Evolutionary conservation across 176 grass and related monocot species (phyloP).

Genomic region (Oryza brachyantha): DNA sequence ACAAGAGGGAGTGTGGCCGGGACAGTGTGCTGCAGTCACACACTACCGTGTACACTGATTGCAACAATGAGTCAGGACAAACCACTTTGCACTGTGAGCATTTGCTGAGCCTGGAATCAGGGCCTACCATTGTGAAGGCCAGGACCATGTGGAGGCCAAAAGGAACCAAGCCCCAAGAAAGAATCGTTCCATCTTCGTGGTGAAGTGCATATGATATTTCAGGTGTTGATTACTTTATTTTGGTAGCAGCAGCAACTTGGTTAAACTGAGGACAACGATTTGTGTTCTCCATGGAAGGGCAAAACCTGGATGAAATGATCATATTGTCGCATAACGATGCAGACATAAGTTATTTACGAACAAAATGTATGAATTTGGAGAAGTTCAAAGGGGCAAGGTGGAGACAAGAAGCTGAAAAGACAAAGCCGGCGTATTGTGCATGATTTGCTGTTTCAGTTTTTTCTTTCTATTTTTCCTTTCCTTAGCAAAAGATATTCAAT

Average conservation of each 20-base stretch:
- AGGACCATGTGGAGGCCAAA: conserved; percentile 77
- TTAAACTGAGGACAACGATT: not conserved
- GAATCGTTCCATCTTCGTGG: conserved; percentile 6
- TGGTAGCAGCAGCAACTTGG: not conserved
- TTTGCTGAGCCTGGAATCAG: conserved; percentile 76
- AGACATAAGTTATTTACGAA: not conserved
- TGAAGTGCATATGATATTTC: conserved; percentile 26
- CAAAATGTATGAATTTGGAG: conserved; percentile 23
- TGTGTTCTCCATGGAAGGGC: conserved; percentile 23
- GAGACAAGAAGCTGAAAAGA: not conserved
- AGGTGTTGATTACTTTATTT: conserved; percentile 20
- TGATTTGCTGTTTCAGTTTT: conserved; percentile 25
- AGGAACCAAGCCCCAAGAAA: conserved; percentile 22
- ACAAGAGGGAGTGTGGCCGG: conserved; percentile 79
- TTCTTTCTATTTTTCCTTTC: not conserved
- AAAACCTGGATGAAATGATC: conserved; percentile 22
- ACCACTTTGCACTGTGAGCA: conserved; percentile 77
- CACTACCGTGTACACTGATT: conserved; percentile 57
- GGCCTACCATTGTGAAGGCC: conserved; percentile 64
- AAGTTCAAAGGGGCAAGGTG: not conserved
- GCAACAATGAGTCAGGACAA: conserved; percentile 29
- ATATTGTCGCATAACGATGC: not conserved
- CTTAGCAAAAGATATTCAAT: conserved; percentile 5
- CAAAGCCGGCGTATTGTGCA: not conserved
- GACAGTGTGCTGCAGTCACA: conserved; percentile 82